phyloP scores from a whole-genome alignment of 2,329 filamentous ascomycete species.

The Amauroascus niger region DNA sequence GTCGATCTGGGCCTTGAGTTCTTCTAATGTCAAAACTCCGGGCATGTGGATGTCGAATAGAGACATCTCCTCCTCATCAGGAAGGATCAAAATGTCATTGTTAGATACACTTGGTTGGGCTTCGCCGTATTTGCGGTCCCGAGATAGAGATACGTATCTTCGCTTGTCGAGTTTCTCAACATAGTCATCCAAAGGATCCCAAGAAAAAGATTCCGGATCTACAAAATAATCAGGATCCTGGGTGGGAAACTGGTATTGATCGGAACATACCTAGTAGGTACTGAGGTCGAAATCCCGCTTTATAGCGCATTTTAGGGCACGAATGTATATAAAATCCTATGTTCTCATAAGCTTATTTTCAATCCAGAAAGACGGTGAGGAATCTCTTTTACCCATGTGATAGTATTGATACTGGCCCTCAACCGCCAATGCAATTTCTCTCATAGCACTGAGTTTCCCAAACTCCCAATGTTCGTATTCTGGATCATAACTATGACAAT shows the following conservation, averaged over 20 bases:
- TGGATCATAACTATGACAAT: slow-evolving; percentile 45
- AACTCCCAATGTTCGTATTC: slow-evolving; percentile 53
- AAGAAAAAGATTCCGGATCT: slow-evolving; percentile 41
- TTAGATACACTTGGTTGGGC: slow-evolving; percentile 14
- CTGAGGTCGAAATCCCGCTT: slow-evolving; percentile 39
- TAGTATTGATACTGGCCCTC: slow-evolving; percentile 51
- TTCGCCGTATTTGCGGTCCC: slow-evolving; percentile 21
- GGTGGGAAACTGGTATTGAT: neutral
- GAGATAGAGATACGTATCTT: slow-evolving; percentile 39
- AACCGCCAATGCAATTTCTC: slow-evolving; percentile 48
- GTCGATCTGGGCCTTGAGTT: slow-evolving; percentile 34
- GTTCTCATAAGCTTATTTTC: neutral
- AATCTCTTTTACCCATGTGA: slow-evolving; percentile 49
- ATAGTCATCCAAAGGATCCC: slow-evolving; percentile 38
- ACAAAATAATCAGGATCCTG: slow-evolving; percentile 22
- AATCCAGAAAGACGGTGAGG: neutral
- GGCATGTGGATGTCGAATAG: slow-evolving; percentile 41
- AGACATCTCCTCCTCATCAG: slow-evolving; percentile 36
- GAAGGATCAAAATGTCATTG: slow-evolving; percentile 16
- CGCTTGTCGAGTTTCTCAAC: slow-evolving; percentile 34
- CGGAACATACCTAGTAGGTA: slow-evolving; percentile 20
- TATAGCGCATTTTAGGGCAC: slow-evolving; percentile 45
- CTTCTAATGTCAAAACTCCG: slow-evolving; percentile 35
- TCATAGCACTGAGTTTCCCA: slow-evolving; percentile 53
- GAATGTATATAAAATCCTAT: slow-evolving; percentile 54